Evolutionary conservation across 176 grass and related monocot genomes (phyloP), one percentile per base, ranked within the genome.

Genomic region (Thalia dealbata): DNA sequence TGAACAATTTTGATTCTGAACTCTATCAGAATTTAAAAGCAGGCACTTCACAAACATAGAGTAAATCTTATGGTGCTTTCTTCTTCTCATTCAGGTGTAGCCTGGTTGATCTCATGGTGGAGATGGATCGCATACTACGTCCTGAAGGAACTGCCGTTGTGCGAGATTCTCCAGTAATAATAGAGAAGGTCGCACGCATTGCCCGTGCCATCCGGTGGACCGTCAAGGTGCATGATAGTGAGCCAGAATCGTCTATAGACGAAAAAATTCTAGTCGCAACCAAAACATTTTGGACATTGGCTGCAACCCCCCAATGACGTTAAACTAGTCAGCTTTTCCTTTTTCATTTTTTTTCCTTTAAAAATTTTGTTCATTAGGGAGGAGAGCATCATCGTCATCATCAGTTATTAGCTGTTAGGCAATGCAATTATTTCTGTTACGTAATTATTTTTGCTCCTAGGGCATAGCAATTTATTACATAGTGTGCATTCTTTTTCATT

Each of bases 111-210:
- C 52, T 99, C 15, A 83, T 93, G 82, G 76, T 93, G 81, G 95
- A 99, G 81, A 93, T 99, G 95, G 95, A 99, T 81, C 88, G 90
- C n/a, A 91, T 97, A 58, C 35, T 93, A 32, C 85, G 90, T 27
- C 95, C 90, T 76, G 81, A 91, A 92, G 90, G 95, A 78, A 93
- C 78, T 66, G 90, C 79, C n/a, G 28, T 99, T 67, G 86, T 99
- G 67, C 58, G 90, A 24, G 90, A 88, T 23, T 75, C 76, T 63
- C 50, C 73, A 46, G 85, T 91, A 78, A 63, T 93, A n/a, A 88
- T 99, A 3, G 58, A 76, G 58, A 91, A 81, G 58, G 85, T 89
- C 16, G 58, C 72, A 43, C 81, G 79, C 69, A 75, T 99, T 65
- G 89, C 87, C 54, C 79, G 7, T 74, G 86, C 81, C 1, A 84